These are phyloP conservation scores for Rhynchospora tenuis DNA, from an alignment of 176 grass and related monocot species.

Conservation along the genomic window DNA sequence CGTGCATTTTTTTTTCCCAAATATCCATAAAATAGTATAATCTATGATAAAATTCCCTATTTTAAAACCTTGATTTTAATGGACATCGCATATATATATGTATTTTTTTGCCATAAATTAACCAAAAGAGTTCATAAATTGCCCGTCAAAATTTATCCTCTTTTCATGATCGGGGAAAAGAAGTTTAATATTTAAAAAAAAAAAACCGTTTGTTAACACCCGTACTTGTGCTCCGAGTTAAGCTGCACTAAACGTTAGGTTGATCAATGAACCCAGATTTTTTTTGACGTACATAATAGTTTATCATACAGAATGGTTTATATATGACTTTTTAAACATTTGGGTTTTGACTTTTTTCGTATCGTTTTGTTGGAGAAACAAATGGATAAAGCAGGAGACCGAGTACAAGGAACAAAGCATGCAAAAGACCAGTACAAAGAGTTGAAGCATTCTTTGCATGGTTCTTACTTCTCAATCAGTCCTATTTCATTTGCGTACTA, in stretches of 20 bases:
- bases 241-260: no score
- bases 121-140: background rate
- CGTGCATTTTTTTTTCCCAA: no score
- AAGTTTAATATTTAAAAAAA: background rate
- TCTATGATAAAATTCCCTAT: no score
- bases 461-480: background rate
- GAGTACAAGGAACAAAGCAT: background rate
- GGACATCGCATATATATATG: background rate
- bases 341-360: no score
- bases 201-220: no score
- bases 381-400: conserved; percentile 8
- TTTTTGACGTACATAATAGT: no score
- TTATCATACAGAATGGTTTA: no score
- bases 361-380: background rate
- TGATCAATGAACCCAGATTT: no score
- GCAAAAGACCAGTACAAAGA: background rate
- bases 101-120: background rate
- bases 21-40: no score
- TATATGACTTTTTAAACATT: no score
- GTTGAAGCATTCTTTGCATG: conserved; percentile 24
- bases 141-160: background rate
- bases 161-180: background rate
- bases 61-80: no score
- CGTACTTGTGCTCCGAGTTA: no score
- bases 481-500: conserved; percentile 14